Percentiles rank a stretch among this genome's conserved stretches.
phyloP scores from a whole-genome alignment of 345 rosid species.

The Melaleuca alternifolia region DNA sequence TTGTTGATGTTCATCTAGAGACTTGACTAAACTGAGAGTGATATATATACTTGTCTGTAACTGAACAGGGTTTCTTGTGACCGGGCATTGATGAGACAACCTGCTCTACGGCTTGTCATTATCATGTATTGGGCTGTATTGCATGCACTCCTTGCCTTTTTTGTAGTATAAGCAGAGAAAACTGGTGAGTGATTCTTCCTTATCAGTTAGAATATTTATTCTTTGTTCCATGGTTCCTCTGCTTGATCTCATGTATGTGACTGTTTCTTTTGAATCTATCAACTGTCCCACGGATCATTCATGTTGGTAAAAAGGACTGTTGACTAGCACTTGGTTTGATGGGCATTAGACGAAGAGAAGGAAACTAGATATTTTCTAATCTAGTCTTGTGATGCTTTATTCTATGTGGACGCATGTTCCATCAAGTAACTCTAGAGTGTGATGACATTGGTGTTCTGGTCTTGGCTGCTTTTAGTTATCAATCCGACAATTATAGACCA shows the following conservation, averaged over 20 bases:
- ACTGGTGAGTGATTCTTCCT: slow-evolving; percentile 19
- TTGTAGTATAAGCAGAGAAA: slow-evolving; percentile 45
- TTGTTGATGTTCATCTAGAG: not conserved
- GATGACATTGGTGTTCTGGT: not conserved
- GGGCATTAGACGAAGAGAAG: not conserved
- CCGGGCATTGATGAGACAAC: slow-evolving; percentile 84
- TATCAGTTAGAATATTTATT: not conserved
- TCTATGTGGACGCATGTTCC: not conserved
- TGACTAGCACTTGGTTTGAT: not conserved
- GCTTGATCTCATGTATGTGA: not conserved
- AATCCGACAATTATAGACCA: not conserved
- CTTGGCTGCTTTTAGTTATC: not conserved
- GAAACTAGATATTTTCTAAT: not conserved
- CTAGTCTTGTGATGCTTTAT: not conserved
- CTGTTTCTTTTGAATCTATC: not conserved
- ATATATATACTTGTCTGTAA: not conserved
- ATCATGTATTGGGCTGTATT: slow-evolving; percentile 84
- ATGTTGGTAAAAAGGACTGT: not conserved
- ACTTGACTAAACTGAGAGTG: not conserved
- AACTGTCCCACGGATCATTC: not conserved
- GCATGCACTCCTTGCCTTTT: slow-evolving; percentile 62
- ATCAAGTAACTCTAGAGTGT: not conserved
- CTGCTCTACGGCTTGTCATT: slow-evolving; percentile 77
- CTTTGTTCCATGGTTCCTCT: not conserved
- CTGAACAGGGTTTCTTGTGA: slow-evolving; percentile 87